Base-by-base conservation (phyloP, 306 rosid genomes). In the Quercus mongolica region DNA sequence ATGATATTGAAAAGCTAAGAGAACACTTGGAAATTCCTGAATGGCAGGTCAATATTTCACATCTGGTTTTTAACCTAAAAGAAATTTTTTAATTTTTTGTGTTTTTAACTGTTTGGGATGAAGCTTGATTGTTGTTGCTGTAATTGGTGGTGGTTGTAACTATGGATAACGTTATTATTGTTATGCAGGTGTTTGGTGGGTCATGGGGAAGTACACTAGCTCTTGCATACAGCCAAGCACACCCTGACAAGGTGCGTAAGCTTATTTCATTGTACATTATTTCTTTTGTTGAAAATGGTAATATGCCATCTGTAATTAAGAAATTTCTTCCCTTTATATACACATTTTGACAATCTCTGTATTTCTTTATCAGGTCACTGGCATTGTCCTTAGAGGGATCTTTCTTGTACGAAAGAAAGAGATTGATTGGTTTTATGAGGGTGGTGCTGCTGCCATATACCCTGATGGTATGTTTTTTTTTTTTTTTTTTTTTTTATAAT, bases 341-440 rank as follows among this genome's bases (percentile, higher is more conserved):
- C 41, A 57, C 46, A 52, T 72, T 84, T 78, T 78, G 69, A 67
- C 78, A 46, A 38, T 56, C 14, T 76, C 62, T 69, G 73, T 85
- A 75, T 85, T 79, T 82, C 83, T 86, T 82, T 82, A 31, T 72
- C 77, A 94, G 97, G 98, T 95, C 80, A 91, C 97, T 77, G 96
- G 97, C 80, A 76, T 95, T 79, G 82, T 91, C 76, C 97, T 95
- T 33, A 83, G 98, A 81, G 99, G 99, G 46, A 91, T 95, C 61
- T 95, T 95, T 81, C 96, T 95, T 44, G 58, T 92, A 87, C 88
- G 98, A 84, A 92, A 89, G 89, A 95, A 92, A 84, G 98, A 95
- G 89, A 83, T 95, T 80, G 94, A 95, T 82, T 95, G 99, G 99
- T 95, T 95, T 91, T 92, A 95, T n/a, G 97, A 92, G 88, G 98